phyloP scores from a whole-genome alignment of 331 rosid genomes.

The Pyrus hybrid region DNA sequence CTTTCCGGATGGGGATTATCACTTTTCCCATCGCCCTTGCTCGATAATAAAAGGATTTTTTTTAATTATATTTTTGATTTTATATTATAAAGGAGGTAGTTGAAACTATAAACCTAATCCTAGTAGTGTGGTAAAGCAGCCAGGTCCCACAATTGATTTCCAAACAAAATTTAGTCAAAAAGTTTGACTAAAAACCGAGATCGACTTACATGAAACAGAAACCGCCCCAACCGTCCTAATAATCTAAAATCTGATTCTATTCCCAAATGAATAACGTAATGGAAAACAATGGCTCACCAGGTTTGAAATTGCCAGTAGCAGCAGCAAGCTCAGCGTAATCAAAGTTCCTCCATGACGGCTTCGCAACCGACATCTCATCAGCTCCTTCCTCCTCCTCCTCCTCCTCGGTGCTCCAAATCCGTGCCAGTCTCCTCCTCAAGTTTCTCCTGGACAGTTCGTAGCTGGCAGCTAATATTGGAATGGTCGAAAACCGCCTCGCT shows the following conservation, averaged over 20 bases:
- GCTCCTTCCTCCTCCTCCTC: not conserved
- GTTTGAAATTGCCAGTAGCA: constrained; percentile 58
- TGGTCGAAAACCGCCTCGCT: constrained; percentile 31
- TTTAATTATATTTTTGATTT: no score
- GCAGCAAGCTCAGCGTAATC: constrained; percentile 53
- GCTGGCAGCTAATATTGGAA: constrained; percentile 40
- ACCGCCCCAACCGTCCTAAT: no score
- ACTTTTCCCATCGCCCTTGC: no score
- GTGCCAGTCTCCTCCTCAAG: constrained; percentile 42
- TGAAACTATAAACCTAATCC: no score
- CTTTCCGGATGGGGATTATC: no score
- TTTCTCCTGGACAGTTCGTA: constrained; percentile 38
- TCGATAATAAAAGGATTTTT: no score
- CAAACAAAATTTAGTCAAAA: no score
- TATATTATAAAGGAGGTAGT: no score
- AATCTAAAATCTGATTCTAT: not conserved
- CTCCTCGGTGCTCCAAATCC: constrained; percentile 59
- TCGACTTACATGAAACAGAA: no score
- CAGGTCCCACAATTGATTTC: no score
- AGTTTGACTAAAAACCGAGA: no score
- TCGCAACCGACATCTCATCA: constrained; percentile 26
- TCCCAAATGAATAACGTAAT: not conserved
- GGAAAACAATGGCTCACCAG: constrained; percentile 30
- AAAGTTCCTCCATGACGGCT: constrained; percentile 82
- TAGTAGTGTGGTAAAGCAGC: no score